Evolutionary conservation across 345 rosid species (phyloP), one percentile per base, ranked within the genome.

Genomic region (Pugionium cornutum): DNA sequence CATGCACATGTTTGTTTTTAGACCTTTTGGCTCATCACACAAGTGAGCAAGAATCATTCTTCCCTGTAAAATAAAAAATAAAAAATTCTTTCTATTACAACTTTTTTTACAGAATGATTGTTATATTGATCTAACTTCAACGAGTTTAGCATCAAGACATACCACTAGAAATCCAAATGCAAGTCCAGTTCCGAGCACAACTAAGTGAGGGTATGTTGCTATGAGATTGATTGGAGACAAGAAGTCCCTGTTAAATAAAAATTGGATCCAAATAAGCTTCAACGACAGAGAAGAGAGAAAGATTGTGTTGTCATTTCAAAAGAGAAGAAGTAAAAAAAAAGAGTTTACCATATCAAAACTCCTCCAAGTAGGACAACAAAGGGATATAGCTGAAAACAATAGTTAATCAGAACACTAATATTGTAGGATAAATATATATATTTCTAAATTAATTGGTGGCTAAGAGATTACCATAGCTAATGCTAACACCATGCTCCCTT

Each of bases 81-180:
- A 25, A 42, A 33, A 26, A 0, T 11, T 36, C 18, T 26, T 9
- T 34, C 2, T 4, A 2, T 45, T 39, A 40, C 37, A 46, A 11
- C 53, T 6, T 40, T 47, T 5, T 18, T 18, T 18, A 18, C 2
- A 7, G 7, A 32, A 53, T 27, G 10, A 33, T 5, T 36, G 40
- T 39, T 31, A 9, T 1, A 40, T 26, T 41, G 45, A 62, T 49
- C 54, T 39, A 66, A 34, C 4, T 11, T 28, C 6, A 43, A 18
- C 18, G 69, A 37, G 43, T 42, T 62, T 56, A 46, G 3, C n/a
- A 46, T 34, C 51, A 64, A 63, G n/a, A 67, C 86, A 46, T 80
- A 94, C 99, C 96, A 94, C 99, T 26, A 90, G 86, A 75, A 94
- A 94, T 45, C 99, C 99, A 79, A 94, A 94, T 41, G 99, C 96